Conservation (phyloP, 2,329 filamentous ascomycete species). For the Monilinia aucupariae region DNA sequence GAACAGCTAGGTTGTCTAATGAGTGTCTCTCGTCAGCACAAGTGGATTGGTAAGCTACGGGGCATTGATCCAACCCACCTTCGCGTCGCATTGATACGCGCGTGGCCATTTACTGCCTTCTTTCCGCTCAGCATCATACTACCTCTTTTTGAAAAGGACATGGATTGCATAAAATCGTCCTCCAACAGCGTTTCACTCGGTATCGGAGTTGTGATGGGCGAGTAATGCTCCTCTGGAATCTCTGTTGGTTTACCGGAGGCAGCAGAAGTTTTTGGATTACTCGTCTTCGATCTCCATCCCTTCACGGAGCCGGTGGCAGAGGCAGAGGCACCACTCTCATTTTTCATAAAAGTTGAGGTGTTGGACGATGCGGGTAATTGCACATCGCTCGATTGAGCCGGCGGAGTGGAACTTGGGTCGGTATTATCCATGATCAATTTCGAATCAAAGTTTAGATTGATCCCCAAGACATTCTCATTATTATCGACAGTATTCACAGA, state of each 20-base stretch:
- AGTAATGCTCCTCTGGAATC: constrained; percentile 37
- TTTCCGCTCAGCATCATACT: constrained; percentile 57
- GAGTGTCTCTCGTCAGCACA: constrained; percentile 20
- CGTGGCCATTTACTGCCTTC: constrained; percentile 31
- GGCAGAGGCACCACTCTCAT: constrained; percentile 17
- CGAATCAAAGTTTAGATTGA: constrained; percentile 29
- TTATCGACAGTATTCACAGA: constrained; percentile 28
- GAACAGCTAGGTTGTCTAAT: constrained; percentile 32
- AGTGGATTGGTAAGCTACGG: constrained; percentile 7
- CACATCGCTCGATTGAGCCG: constrained; percentile 7
- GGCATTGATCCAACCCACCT: constrained; percentile 23
- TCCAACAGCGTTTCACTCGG: constrained; percentile 53
- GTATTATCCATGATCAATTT: constrained; percentile 1
- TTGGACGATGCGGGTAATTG: constrained; percentile 12
- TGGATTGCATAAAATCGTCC: constrained; percentile 50
- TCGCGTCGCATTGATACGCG: constrained; percentile 24
- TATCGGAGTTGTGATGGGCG: constrained; percentile 51
- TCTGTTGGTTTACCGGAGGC: constrained; percentile 23
- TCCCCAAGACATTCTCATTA: constrained; percentile 24
- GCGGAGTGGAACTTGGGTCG: not conserved
- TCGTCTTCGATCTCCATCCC: constrained; percentile 25
- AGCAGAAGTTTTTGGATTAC: constrained; percentile 16
- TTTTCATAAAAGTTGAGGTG: constrained; percentile 19
- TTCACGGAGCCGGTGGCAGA: constrained; percentile 11
- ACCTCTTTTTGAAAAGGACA: constrained; percentile 59